phyloP scores from a whole-genome alignment of 2,329 filamentous ascomycete species.

The Aspergillus fructus region DNA sequence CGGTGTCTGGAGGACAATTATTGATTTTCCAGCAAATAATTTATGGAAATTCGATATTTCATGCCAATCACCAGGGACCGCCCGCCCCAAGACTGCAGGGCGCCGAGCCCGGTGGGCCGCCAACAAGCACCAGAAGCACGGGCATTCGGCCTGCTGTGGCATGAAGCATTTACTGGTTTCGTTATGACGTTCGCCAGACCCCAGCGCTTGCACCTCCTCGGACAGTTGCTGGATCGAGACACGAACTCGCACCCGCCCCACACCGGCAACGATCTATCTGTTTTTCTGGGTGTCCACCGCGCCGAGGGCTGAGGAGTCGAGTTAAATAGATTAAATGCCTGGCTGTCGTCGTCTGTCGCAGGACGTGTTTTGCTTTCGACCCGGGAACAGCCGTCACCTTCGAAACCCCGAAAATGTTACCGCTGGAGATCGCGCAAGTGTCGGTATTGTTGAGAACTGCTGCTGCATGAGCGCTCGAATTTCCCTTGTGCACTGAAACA shows the following conservation, averaged over 20 bases:
- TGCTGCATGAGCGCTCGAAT: background rate
- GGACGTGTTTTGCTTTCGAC: background rate
- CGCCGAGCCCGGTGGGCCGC: constrained; percentile 8
- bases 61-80: constrained; percentile 1
- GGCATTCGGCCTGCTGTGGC: background rate
- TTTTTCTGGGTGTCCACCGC: constrained; percentile 7
- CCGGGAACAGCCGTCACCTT: background rate
- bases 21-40: background rate
- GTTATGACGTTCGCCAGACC: constrained; percentile 12
- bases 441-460: background rate
- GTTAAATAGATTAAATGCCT: constrained; percentile 19
- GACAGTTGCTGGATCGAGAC: constrained; percentile 5
- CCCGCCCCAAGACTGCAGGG: constrained; percentile 6
- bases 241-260: constrained; percentile 12
- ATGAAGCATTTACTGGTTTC: constrained; percentile 21
- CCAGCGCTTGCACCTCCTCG: background rate
- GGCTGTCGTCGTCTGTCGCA: constrained; percentile 5
- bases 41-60: background rate
- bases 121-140: constrained; percentile 9
- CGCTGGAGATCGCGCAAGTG: background rate
- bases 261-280: constrained; percentile 15
- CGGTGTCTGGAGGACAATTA: background rate
- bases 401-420: background rate
- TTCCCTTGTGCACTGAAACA: background rate
- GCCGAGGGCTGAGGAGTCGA: constrained; percentile 4